These are phyloP conservation scores for Danielia oregonensis DNA, from an alignment of 805 yeast genomes.

Conservation along the genomic window DNA sequence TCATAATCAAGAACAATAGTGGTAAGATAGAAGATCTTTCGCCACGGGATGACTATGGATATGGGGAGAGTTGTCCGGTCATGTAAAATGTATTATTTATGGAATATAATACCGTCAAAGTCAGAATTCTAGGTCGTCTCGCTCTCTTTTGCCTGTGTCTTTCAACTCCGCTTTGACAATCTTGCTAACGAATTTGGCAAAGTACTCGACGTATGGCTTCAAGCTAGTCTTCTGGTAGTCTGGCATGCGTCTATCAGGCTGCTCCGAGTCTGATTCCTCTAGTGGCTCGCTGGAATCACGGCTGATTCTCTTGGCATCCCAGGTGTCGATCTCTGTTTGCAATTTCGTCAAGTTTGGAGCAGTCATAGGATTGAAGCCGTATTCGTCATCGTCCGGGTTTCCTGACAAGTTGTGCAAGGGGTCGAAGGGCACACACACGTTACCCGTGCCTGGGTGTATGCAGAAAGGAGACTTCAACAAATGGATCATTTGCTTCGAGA, in stretches of 20 bases:
- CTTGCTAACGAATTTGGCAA: slow-evolving; percentile 57
- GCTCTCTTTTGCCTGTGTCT: slow-evolving; percentile 23
- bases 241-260: slow-evolving; percentile 16
- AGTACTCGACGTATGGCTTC: slow-evolving; percentile 65
- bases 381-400: slow-evolving; percentile 32
- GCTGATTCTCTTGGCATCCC: slow-evolving; percentile 35
- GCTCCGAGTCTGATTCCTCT: slow-evolving; percentile 21
- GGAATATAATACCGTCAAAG: too few relatives aligned
- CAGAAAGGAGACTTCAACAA: slow-evolving; percentile 95
- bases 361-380: slow-evolving; percentile 68
- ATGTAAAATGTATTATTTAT: neutral
- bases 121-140: slow-evolving; percentile 30
- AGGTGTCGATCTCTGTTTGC: slow-evolving; percentile 58
- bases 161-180: slow-evolving; percentile 54
- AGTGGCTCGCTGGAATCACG: slow-evolving; percentile 24
- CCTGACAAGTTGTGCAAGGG: slow-evolving; percentile 37
- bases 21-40: slow-evolving; percentile 29
- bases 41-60: too few relatives aligned
- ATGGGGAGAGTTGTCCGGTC: slow-evolving; percentile 2
- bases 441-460: slow-evolving; percentile 93
- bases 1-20: slow-evolving; percentile 35
- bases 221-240: slow-evolving; percentile 67
- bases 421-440: slow-evolving; percentile 87
- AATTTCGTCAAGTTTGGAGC: slow-evolving; percentile 74
- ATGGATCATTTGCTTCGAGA: slow-evolving; percentile 84